Percentiles rank a stretch among this genome's conserved stretches.
These are phyloP conservation scores for Wickerhamiella vanderwaltii DNA, from an alignment of 805 yeast species.

Conservation along the genomic window DNA sequence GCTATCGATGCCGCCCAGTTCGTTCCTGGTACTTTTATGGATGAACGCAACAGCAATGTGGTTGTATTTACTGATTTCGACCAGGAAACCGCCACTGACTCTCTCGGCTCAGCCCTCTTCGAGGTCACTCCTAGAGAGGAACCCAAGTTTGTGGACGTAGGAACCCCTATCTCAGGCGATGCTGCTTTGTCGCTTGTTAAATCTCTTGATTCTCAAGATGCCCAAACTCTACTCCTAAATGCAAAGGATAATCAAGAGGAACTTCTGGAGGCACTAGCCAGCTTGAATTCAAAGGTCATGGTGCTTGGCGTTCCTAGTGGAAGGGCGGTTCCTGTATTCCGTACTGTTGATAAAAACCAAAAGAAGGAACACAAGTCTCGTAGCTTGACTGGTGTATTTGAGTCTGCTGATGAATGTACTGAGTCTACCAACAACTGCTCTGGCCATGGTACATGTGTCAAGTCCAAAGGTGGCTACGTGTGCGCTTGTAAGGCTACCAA, in stretches of 20 bases:
- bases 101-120: constrained; percentile 17
- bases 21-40: constrained; percentile 18
- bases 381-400: constrained; percentile 12
- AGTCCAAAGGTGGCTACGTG: constrained; percentile 22
- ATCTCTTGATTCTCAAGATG: neutral
- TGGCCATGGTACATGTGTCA: constrained; percentile 30
- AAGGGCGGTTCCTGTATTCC: constrained; percentile 3
- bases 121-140: constrained; percentile 7
- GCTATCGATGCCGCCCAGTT: constrained; percentile 13
- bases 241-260: constrained; percentile 4
- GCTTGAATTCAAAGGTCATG: constrained; percentile 14
- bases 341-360: neutral
- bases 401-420: constrained; percentile 26
- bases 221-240: constrained; percentile 6
- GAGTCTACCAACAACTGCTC: constrained; percentile 27
- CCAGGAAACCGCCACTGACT: constrained; percentile 10
- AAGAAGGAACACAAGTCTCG: neutral
- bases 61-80: constrained; percentile 18
- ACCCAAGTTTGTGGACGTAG: constrained; percentile 3
- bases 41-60: constrained; percentile 15
- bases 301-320: constrained; percentile 17
- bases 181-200: constrained; percentile 1
- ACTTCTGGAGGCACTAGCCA: neutral
- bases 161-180: neutral
- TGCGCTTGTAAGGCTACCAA: constrained; percentile 29